phyloP scores from a whole-genome alignment of 495 filamentous ascomycete species.

The Hamigera avellanea region DNA sequence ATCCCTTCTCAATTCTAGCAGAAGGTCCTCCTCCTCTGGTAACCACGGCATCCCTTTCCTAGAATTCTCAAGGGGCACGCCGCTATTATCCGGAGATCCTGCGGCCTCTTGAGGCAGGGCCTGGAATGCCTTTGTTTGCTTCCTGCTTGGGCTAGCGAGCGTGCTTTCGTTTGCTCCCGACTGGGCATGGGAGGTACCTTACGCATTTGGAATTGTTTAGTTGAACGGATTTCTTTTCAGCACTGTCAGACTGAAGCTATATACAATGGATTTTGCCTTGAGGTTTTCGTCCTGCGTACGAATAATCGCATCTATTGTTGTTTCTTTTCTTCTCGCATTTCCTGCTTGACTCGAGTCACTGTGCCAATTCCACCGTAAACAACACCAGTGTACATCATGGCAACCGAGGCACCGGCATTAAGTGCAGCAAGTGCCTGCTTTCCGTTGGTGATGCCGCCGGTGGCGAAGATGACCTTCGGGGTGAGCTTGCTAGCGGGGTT shows the following conservation, averaged over 20 bases:
- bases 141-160: too few relatives aligned
- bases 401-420: conserved; percentile 76
- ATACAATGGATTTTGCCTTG: too few relatives aligned
- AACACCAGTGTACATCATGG: conserved; percentile 73
- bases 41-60: conserved; percentile 1
- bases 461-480: conserved; percentile 82
- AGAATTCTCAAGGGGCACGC: background rate
- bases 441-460: conserved; percentile 80
- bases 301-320: too few relatives aligned
- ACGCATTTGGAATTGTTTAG: too few relatives aligned
- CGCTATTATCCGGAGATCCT: conserved; percentile 1
- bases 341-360: conserved; percentile 73
- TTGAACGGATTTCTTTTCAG: too few relatives aligned
- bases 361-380: conserved; percentile 82
- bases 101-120: background rate
- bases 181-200: too few relatives aligned
- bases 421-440: conserved; percentile 66
- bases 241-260: too few relatives aligned
- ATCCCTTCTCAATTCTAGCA: background rate
- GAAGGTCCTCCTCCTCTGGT: conserved; percentile 1
- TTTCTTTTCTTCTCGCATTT: conserved; percentile 55
- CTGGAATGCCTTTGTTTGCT: too few relatives aligned
- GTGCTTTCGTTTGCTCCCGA: too few relatives aligned
- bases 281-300: too few relatives aligned
- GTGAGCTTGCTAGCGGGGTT: conserved; percentile 12